Base-by-base conservation (phyloP, 2,329 filamentous ascomycete species). In the Nemania diffusa region DNA sequence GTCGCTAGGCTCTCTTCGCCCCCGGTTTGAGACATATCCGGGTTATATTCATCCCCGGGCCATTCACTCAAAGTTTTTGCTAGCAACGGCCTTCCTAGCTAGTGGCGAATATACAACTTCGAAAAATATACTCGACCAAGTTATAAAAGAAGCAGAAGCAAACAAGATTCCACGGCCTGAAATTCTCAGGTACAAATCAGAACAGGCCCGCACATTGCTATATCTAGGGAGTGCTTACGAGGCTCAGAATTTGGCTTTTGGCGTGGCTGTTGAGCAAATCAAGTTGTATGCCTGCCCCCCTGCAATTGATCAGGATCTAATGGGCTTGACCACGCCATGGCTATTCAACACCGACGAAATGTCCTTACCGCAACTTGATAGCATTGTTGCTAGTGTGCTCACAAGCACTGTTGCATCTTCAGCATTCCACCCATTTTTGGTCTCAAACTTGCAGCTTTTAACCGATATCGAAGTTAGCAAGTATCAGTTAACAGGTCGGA, bases 51-150 rank as follows among this genome's bases (percentile, higher is more conserved):
- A 55, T 37, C 51, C 51, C 29, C 51, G 37, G 26, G 32, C 29
- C 9, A 37, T 55, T 32, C 51, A 32, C 51, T 55, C 51, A 11
- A 55, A 55, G 29, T 55, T 55, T n/a, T n/a, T 37, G 37, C 20
- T 55, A 15, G 51, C 27, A 55, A 55, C 6, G 20, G 51, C 29
- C 32, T 37, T 55, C 29, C 17, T 37, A 17, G 29, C 29, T 24
- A 55, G 7, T 15, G 51, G 51, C 2, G n/a, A 55, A 13, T 55
- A 55, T 24, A 6, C 29, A n/a, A 37, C 8, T 7, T 20, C 51
- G 29, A 34, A 26, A 7, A 1, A 22, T n/a, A n/a, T 17, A 24
- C 8, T 55, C 2, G 51, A 55, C 9, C 2, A 22, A 55, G 51
- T 22, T 37, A 15, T 55, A 29, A 7, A 37, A 3, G 17, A 29